phyloP scores from a whole-genome alignment of 228 moss, liverwort and hornwort genomes.

The Sphagnum magellanicum region DNA sequence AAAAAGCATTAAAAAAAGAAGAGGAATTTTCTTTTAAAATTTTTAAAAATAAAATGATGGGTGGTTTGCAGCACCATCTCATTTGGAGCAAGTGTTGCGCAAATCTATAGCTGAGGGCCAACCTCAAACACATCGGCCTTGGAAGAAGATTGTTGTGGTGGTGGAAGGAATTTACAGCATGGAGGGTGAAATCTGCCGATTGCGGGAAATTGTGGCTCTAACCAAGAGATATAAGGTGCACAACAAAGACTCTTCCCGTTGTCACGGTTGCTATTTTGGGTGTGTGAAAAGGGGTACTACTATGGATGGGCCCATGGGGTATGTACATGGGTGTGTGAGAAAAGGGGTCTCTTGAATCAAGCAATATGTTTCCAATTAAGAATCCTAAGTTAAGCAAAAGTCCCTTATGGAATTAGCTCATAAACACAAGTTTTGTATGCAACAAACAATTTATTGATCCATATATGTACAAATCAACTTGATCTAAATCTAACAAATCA shows the following conservation, averaged over 20 bases:
- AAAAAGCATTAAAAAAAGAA: background rate
- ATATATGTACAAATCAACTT: background rate
- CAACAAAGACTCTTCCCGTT: no score
- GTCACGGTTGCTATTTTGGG: no score
- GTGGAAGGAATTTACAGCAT: slow-evolving; percentile 97
- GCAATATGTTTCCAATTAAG: no score
- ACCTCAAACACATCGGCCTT: slow-evolving; percentile 66
- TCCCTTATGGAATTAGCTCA: no score
- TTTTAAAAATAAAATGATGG: background rate
- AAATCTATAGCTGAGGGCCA: slow-evolving; percentile 71
- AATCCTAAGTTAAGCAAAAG: no score
- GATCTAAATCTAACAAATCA: background rate
- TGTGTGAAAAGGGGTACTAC: no score
- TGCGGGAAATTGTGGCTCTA: slow-evolving; percentile 61
- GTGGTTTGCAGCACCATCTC: slow-evolving; percentile 56
- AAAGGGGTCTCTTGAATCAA: no score
- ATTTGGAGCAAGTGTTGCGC: slow-evolving; percentile 57
- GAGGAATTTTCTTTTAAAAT: background rate
- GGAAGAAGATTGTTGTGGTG: slow-evolving; percentile 90
- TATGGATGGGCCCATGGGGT: no score
- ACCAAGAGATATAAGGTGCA: slow-evolving; percentile 74
- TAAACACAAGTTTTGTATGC: no score
- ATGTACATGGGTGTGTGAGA: no score
- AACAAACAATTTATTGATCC: no score
- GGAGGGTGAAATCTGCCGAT: slow-evolving; percentile 86